Evolutionary conservation across 2,329 filamentous ascomycete species (phyloP).

Genomic region (Penicillium sp.): DNA sequence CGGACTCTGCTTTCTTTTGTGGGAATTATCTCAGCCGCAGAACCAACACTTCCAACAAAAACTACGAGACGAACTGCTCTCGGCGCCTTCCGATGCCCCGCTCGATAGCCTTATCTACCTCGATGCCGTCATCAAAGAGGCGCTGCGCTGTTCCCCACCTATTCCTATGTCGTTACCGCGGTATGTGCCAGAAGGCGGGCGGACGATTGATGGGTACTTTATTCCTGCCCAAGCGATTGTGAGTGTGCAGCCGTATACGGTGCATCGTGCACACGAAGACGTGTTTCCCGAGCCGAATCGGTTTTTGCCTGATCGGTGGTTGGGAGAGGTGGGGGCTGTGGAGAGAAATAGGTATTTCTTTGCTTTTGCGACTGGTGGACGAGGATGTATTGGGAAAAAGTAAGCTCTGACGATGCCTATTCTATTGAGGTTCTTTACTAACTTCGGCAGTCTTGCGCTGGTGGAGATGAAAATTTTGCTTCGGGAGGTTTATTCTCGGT

Average conservation of each 20-base stretch:
- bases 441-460: slow-evolving; percentile 54
- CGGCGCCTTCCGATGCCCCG: slow-evolving; percentile 37
- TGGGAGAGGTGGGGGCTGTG: slow-evolving; percentile 31
- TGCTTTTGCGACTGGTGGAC: slow-evolving; percentile 65
- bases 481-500: slow-evolving; percentile 62
- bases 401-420: slow-evolving; percentile 43
- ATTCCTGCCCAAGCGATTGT: slow-evolving; percentile 40
- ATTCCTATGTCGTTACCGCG: slow-evolving; percentile 55
- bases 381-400: slow-evolving; percentile 60
- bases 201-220: slow-evolving; percentile 41
- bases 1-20: slow-evolving; percentile 69
- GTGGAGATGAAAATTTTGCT: slow-evolving; percentile 69
- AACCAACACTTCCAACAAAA: slow-evolving; percentile 53
- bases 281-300: slow-evolving; percentile 33
- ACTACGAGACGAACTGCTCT: slow-evolving; percentile 55
- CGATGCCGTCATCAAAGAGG: slow-evolving; percentile 65
- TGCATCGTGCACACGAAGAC: slow-evolving; percentile 32
- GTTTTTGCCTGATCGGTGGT: slow-evolving; percentile 37
- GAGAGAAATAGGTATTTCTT: slow-evolving; percentile 60
- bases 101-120: slow-evolving; percentile 54
- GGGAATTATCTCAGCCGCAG: slow-evolving; percentile 64
- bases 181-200: slow-evolving; percentile 37
- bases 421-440: neutral
- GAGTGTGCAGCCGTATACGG: slow-evolving; percentile 39
- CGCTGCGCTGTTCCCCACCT: slow-evolving; percentile 57